Conservation (phyloP, 1,284 basidiomycete genomes). For the Moesziomyces sp. region DNA sequence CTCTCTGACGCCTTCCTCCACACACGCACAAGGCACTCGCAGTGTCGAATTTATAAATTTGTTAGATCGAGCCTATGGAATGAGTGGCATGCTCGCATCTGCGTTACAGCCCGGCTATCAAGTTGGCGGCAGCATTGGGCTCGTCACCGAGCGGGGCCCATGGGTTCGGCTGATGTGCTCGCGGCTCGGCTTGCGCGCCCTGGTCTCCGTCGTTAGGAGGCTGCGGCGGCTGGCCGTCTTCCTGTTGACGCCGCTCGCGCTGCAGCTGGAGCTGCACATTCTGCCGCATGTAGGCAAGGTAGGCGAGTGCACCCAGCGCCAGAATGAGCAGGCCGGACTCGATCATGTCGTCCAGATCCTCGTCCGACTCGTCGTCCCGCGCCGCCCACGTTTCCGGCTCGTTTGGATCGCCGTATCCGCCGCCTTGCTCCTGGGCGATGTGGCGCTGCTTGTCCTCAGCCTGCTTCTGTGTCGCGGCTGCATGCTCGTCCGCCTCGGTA, state of each 20-base stretch:
- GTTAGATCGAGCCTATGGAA: too few species aligned
- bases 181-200: slow-evolving; percentile 2
- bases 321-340: slow-evolving; percentile 55
- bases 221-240: slow-evolving; percentile 13
- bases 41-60: too few species aligned
- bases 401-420: slow-evolving; percentile 51
- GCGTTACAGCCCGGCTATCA: slow-evolving; percentile 23
- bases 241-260: slow-evolving; percentile 41
- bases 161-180: slow-evolving; percentile 18
- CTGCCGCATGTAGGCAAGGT: slow-evolving; percentile 54
- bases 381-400: slow-evolving; percentile 50
- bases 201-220: not conserved
- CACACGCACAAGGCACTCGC: not conserved
- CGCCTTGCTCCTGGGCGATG: slow-evolving; percentile 24
- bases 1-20: not conserved
- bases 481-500: slow-evolving; percentile 58
- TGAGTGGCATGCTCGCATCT: too few species aligned
- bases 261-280: slow-evolving; percentile 51
- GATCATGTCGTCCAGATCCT: slow-evolving; percentile 57
- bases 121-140: slow-evolving; percentile 37
- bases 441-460: slow-evolving; percentile 26
- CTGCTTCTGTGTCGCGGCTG: slow-evolving; percentile 18
- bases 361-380: slow-evolving; percentile 35
- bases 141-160: slow-evolving; percentile 36
- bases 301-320: slow-evolving; percentile 53